These are phyloP conservation scores for Colletotrichum musae DNA, from an alignment of 2,329 filamentous ascomycete species.

Conservation along the genomic window DNA sequence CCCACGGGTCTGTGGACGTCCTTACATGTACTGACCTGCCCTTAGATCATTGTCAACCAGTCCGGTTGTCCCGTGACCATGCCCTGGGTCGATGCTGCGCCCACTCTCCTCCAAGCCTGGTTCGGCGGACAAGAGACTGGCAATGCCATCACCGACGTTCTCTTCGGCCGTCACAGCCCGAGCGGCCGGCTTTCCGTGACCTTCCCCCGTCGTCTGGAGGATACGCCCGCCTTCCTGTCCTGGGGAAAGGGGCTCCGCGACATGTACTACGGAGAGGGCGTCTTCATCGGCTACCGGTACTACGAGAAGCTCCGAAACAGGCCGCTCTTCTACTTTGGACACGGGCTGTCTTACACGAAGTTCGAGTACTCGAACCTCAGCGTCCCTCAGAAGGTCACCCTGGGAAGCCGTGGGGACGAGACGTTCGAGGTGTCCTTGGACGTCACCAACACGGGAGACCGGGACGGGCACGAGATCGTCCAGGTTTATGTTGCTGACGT, in stretches of 20 bases:
- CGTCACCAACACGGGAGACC: slow-evolving; percentile 1
- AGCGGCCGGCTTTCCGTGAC: slow-evolving; percentile 80
- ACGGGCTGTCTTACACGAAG: slow-evolving; percentile 76
- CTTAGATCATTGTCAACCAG: slow-evolving; percentile 65
- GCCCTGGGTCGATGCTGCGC: slow-evolving; percentile 65
- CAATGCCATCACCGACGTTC: slow-evolving; percentile 45
- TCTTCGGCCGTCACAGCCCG: slow-evolving; percentile 45
- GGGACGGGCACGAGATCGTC: slow-evolving; percentile 10
- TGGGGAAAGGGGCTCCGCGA: slow-evolving; percentile 74
- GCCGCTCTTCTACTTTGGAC: slow-evolving; percentile 76
- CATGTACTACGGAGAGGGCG: slow-evolving; percentile 79
- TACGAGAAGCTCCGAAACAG: slow-evolving; percentile 66
- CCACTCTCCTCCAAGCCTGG: slow-evolving; percentile 49
- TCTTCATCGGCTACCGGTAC: slow-evolving; percentile 80
- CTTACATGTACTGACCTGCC: slow-evolving; percentile 52
- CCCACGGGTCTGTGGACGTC: no score
- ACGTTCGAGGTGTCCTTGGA: background rate
- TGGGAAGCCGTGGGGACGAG: no score
- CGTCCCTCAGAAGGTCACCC: slow-evolving; percentile 42
- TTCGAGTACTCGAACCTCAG: slow-evolving; percentile 61
- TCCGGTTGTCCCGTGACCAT: slow-evolving; percentile 68
- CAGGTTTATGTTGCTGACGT: slow-evolving; percentile 58
- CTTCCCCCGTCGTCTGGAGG: slow-evolving; percentile 73
- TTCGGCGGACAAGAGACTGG: slow-evolving; percentile 46
- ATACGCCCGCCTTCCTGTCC: slow-evolving; percentile 78